phyloP scores from a whole-genome alignment of 441 rosid species.

The Adansonia madagascariensis region DNA sequence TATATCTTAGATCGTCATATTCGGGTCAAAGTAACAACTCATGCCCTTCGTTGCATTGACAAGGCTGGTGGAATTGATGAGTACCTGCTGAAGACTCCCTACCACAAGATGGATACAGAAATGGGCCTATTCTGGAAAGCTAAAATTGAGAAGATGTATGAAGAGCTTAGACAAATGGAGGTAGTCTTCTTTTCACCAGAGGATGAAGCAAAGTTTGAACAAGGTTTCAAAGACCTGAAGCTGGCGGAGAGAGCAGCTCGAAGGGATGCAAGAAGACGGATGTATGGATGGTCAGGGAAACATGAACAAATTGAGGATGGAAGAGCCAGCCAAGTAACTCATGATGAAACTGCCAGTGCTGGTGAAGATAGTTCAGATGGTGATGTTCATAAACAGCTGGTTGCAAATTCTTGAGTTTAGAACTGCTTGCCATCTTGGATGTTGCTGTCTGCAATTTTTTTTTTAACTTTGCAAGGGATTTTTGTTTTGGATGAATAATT shows the following conservation, averaged over 20 bases:
- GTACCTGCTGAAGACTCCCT: constrained; percentile 90
- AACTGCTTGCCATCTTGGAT: constrained; percentile 10
- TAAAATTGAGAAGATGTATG: constrained; percentile 83
- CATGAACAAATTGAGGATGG: constrained; percentile 47
- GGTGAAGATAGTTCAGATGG: constrained; percentile 41
- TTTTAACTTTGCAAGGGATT: not conserved
- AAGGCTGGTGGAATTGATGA: constrained; percentile 99
- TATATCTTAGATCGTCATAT: constrained; percentile 89
- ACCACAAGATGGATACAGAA: constrained; percentile 92
- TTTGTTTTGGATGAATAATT: constrained; percentile 6
- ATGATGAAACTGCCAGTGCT: constrained; percentile 16
- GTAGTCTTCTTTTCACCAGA: constrained; percentile 72
- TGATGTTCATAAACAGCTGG: constrained; percentile 44
- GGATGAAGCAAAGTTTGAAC: constrained; percentile 79
- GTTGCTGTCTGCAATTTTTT: constrained; percentile 16
- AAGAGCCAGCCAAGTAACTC: constrained; percentile 26
- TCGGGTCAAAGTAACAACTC: constrained; percentile 81
- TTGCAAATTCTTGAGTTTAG: constrained; percentile 40
- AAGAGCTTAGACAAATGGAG: constrained; percentile 75
- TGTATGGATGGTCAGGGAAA: constrained; percentile 46
- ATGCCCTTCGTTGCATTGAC: constrained; percentile 94
- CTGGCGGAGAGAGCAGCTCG: constrained; percentile 67
- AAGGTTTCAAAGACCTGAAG: constrained; percentile 75
- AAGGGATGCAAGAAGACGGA: constrained; percentile 57
- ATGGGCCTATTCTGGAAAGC: constrained; percentile 90